Base-by-base conservation (phyloP, 179 eudicot genomes). In the Camellia oleifera region DNA sequence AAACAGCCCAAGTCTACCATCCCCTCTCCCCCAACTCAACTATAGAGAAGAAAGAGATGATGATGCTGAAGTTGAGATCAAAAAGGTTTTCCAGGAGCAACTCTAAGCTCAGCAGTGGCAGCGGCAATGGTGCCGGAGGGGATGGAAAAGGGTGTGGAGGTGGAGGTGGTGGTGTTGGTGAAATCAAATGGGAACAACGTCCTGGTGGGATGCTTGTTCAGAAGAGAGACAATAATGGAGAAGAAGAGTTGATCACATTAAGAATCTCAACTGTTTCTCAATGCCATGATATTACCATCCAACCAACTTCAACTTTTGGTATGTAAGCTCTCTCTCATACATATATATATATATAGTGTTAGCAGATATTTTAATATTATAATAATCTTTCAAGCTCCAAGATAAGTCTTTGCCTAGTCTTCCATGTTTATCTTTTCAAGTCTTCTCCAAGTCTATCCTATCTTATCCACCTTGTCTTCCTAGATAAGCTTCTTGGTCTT, bases 201-300 rank as follows among this genome's bases (percentile, higher is more conserved):
- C 93, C 93, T 0, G 91, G 93, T 10, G 93, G 93, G n/a, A 90
- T 90, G 93, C 90, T 90, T 40, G 93, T 90, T 75, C 94, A 91
- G 56, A 91, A 84, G 77, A 84, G 94, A 80, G 91, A 89, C 12
- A 46, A 15, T 57, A 84, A 77, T 11, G 72, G 63, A 6, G 82
- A 65, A 9, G 88, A 88, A 78, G 83, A 11, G 3, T 32, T 79
- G 40, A 89, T 89, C 74, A 78, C 84, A 3, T 66, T 91, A 6
- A 86, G 79, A 77, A 84, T 91, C 40, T 89, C 91, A 0, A 80
- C 88, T 44, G 87, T 85, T 17, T 86, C 92, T 18, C 72, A 88
- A 4, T 89, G 84, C 69, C 94, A 88, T 80, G 86, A 86, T 63
- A 82, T 91, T 1, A 80, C 92, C 78, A 84, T 88, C 62, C 81